These are phyloP conservation scores for Pleomassaria siparia DNA, from an alignment of 2,329 filamentous ascomycete species.

Conservation along the genomic window DNA sequence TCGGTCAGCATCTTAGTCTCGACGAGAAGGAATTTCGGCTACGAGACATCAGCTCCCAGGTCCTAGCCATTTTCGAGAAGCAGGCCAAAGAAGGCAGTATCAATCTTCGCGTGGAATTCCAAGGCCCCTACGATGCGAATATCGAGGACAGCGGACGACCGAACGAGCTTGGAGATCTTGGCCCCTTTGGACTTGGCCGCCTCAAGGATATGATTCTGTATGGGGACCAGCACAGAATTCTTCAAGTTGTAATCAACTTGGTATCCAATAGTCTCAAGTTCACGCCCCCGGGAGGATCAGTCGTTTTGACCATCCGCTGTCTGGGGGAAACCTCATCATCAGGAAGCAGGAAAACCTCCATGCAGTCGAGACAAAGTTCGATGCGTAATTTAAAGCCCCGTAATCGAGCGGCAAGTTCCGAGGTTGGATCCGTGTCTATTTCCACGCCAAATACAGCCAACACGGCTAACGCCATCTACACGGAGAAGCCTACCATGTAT, in stretches of 20 bases:
- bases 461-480: slow-evolving; percentile 50
- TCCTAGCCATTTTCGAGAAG: slow-evolving; percentile 85
- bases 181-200: slow-evolving; percentile 66
- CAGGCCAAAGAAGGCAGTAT: slow-evolving; percentile 81
- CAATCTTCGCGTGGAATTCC: slow-evolving; percentile 70
- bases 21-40: slow-evolving; percentile 85
- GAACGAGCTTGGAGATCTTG: slow-evolving; percentile 58
- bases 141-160: slow-evolving; percentile 40
- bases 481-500: slow-evolving; percentile 42
- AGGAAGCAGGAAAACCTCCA: slow-evolving; percentile 48
- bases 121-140: slow-evolving; percentile 52
- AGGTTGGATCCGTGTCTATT: slow-evolving; percentile 31
- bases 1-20: slow-evolving; percentile 77
- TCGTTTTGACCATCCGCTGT: slow-evolving; percentile 76
- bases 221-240: slow-evolving; percentile 88
- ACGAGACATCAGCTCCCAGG: slow-evolving; percentile 79
- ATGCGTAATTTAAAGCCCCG: slow-evolving; percentile 38
- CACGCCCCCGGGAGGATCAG: slow-evolving; percentile 73
- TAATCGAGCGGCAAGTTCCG: slow-evolving; percentile 33
- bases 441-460: slow-evolving; percentile 31
- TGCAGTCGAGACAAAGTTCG: slow-evolving; percentile 47
- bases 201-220: slow-evolving; percentile 85
- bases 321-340: slow-evolving; percentile 57
- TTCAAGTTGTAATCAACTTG: slow-evolving; percentile 92
- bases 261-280: slow-evolving; percentile 93